Percentiles rank a stretch among this genome's conserved stretches.
These are phyloP conservation scores for Spergularia marina DNA, from an alignment of 148 eudicot genomes.

Conservation along the genomic window DNA sequence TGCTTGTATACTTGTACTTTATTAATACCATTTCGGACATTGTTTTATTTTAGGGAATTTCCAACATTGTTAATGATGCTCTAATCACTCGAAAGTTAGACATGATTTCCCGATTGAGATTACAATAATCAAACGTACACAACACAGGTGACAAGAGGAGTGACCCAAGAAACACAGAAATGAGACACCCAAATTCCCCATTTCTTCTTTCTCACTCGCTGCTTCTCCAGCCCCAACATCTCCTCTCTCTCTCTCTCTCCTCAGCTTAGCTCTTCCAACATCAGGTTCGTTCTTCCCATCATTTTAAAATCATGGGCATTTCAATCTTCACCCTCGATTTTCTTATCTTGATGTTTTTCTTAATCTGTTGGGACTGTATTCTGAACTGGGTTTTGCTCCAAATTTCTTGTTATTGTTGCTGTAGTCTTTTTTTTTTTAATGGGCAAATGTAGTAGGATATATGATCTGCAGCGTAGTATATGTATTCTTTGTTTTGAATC, in stretches of 20 bases:
- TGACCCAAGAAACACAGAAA: too few species aligned
- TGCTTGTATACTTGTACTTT: too few species aligned
- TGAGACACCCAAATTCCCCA: too few species aligned
- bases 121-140: too few species aligned
- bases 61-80: too few species aligned
- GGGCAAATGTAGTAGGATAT: neutral
- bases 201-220: too few species aligned
- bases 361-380: neutral
- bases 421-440: too few species aligned
- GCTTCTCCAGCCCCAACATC: conserved; percentile 1
- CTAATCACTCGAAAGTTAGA: too few species aligned
- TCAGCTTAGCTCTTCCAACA: neutral
- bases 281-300: conserved; percentile 19
- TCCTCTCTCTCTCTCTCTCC: neutral
- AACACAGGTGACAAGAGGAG: too few species aligned
- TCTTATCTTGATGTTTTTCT: neutral
- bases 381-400: conserved; percentile 16
- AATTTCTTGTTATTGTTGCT: neutral
- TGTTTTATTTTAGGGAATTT: too few species aligned
- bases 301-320: neutral
- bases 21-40: too few species aligned
- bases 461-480: neutral
- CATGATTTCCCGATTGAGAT: too few species aligned
- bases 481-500: neutral
- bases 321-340: neutral